These are phyloP conservation scores for Talaromyces ruber DNA, from an alignment of 495 filamentous ascomycete genomes.

Conservation along the genomic window DNA sequence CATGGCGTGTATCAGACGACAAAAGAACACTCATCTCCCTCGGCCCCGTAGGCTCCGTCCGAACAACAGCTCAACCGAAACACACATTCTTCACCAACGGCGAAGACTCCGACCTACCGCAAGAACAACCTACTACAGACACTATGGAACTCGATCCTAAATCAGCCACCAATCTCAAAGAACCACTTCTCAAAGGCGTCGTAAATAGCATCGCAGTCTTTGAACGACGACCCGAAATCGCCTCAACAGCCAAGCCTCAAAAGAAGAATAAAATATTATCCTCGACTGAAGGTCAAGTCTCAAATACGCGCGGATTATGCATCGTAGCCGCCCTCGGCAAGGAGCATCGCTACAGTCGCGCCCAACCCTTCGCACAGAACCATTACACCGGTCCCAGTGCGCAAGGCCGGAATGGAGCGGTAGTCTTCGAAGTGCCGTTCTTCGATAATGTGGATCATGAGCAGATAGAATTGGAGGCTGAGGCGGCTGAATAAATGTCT, in stretches of 20 bases:
- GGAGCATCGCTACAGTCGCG: conserved; percentile 74
- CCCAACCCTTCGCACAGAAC: conserved; percentile 46
- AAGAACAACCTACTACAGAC: conserved; percentile 20
- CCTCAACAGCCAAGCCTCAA: conserved; percentile 23
- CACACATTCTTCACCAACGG: conserved; percentile 4
- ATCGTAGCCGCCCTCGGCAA: conserved; percentile 79
- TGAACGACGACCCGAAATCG: conserved; percentile 44
- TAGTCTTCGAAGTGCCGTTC: conserved; percentile 71
- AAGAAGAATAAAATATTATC: conserved; percentile 45
- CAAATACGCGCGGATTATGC: conserved; percentile 52
- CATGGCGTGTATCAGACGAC: conserved; percentile 77
- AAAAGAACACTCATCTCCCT: conserved; percentile 68
- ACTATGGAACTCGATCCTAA: conserved; percentile 16
- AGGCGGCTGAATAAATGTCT: background rate
- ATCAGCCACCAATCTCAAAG: conserved; percentile 2
- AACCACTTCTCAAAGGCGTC: conserved; percentile 54
- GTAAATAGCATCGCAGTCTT: conserved; percentile 81
- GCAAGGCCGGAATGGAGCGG: conserved; percentile 65
- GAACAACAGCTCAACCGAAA: conserved; percentile 5
- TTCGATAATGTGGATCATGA: conserved; percentile 5
- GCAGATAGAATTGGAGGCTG: conserved; percentile 4
- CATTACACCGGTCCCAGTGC: conserved; percentile 33
- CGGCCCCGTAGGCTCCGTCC: conserved; percentile 50
- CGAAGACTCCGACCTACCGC: conserved; percentile 19
- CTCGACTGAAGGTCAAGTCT: conserved; percentile 16